Evolutionary conservation across 768 basidiomycete species (phyloP).

Genomic region (Pisolithus albus): DNA sequence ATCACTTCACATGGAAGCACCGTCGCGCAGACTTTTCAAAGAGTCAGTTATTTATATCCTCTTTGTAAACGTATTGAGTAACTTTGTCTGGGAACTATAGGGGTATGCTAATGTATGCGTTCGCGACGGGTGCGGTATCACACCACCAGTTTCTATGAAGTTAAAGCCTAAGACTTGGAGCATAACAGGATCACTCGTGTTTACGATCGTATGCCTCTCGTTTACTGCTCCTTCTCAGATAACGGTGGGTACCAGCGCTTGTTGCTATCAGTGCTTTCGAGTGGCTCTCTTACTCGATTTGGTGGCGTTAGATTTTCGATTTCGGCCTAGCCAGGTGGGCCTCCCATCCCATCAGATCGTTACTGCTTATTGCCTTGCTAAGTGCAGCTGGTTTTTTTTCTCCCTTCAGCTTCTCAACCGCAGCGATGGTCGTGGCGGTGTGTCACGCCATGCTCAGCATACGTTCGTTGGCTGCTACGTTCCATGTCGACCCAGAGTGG

Average conservation of each 20-base stretch:
- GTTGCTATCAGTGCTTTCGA: neutral
- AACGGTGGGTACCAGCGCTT: slow-evolving; percentile 3
- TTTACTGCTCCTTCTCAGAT: slow-evolving; percentile 1
- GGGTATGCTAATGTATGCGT: slow-evolving; percentile 8
- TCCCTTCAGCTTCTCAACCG: neutral
- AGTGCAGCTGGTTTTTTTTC: neutral
- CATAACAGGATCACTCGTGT: slow-evolving; percentile 12
- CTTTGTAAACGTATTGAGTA: neutral
- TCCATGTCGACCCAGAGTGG: slow-evolving; percentile 38
- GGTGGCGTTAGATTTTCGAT: slow-evolving; percentile 4
- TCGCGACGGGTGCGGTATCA: slow-evolving; percentile 5
- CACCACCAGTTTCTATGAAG: neutral
- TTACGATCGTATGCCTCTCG: slow-evolving; percentile 7
- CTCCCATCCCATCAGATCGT: neutral
- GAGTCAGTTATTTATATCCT: slow-evolving; percentile 7
- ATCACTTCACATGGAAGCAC: slow-evolving; percentile 1
- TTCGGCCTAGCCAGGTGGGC: slow-evolving; percentile 2
- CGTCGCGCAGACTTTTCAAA: slow-evolving; percentile 13
- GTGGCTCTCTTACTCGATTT: neutral
- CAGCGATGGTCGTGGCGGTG: slow-evolving; percentile 21
- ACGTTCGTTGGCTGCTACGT: slow-evolving; percentile 34
- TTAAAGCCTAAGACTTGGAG: neutral
- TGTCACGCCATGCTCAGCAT: slow-evolving; percentile 36
- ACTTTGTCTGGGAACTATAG: neutral
- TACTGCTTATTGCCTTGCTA: slow-evolving; percentile 7